Evolutionary conservation across 805 yeast species (phyloP).

Genomic region (Hagleromyces aurorensis): DNA sequence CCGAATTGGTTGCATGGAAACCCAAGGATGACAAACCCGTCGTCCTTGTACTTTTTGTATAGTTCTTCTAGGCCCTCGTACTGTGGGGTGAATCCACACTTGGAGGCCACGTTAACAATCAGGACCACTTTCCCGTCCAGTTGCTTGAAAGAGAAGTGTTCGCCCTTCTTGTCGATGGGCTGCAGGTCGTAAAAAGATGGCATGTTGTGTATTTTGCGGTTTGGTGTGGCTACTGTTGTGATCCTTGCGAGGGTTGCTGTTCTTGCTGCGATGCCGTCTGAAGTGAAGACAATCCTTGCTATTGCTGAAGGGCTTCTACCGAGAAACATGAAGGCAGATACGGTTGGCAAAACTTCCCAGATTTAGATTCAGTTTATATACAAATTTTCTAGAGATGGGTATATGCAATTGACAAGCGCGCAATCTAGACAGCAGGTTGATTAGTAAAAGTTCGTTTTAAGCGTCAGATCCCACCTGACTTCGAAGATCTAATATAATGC

Average conservation of each 20-base stretch:
- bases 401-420: too few relatives aligned
- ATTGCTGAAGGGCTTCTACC: conserved; percentile 1
- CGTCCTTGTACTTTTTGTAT: conserved; percentile 53
- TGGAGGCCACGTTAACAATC: conserved; percentile 82
- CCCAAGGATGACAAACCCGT: conserved; percentile 64
- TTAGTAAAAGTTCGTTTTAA: too few relatives aligned
- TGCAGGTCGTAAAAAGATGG: conserved; percentile 64
- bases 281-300: conserved; percentile 2
- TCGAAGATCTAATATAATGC: too few relatives aligned
- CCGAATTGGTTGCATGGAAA: conserved; percentile 93
- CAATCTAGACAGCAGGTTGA: too few relatives aligned
- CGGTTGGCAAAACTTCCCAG: too few relatives aligned
- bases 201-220: conserved; percentile 6
- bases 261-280: conserved; percentile 22
- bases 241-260: conserved; percentile 20
- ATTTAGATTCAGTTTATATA: too few relatives aligned
- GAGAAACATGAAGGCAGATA: too few relatives aligned
- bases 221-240: conserved; percentile 20
- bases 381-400: too few relatives aligned
- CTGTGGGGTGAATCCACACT: conserved; percentile 75
- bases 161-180: conserved; percentile 52
- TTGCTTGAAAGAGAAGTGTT: conserved; percentile 49
- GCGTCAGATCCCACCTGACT: too few relatives aligned
- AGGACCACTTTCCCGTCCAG: conserved; percentile 75
- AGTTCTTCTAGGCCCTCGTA: conserved; percentile 62